Evolutionary conservation across 139 green algal genomes (phyloP).

Genomic region (Chlamydomonas incerta): DNA sequence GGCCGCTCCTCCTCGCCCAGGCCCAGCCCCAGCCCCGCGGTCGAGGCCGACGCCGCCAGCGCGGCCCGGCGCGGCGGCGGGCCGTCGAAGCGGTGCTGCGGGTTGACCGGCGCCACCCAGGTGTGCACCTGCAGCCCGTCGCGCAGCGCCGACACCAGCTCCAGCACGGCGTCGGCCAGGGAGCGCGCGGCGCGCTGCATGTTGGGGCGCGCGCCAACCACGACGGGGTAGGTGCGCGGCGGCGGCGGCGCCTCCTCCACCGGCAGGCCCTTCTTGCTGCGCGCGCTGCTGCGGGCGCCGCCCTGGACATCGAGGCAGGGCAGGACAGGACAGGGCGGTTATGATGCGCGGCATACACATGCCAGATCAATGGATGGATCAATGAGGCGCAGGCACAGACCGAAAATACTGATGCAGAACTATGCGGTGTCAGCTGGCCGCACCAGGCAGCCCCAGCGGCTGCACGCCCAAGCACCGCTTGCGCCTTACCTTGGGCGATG

Average conservation of each 20-base stretch:
- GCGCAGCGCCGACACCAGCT: slow-evolving; percentile 37
- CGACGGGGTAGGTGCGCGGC: slow-evolving; percentile 18
- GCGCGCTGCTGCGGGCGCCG: not conserved
- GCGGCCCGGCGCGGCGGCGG: no score
- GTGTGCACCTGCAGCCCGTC: slow-evolving; percentile 46
- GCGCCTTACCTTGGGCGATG: slow-evolving; percentile 4
- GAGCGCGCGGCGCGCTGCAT: slow-evolving; percentile 25
- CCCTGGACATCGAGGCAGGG: not conserved
- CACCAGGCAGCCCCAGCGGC: no score
- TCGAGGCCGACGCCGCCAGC: no score
- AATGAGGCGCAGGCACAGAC: no score
- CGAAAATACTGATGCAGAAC: no score
- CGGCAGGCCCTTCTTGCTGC: slow-evolving; percentile 26
- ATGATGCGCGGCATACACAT: no score
- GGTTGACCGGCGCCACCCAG: slow-evolving; percentile 27
- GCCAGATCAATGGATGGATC: no score
- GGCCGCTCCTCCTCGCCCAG: not conserved
- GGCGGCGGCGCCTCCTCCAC: slow-evolving; percentile 34
- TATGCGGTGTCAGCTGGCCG: no score
- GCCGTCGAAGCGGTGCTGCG: no score
- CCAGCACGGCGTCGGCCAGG: slow-evolving; percentile 49
- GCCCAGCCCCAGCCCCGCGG: no score
- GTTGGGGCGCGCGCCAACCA: slow-evolving; percentile 20
- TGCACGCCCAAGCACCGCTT: no score
- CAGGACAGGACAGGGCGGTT: not conserved